A percentile compares a stretch with the other conserved stretches of the same genome.
These are phyloP conservation scores for Wickerhamomyces sp. DNA, from an alignment of 1,139 yeast genomes.

Conservation along the genomic window DNA sequence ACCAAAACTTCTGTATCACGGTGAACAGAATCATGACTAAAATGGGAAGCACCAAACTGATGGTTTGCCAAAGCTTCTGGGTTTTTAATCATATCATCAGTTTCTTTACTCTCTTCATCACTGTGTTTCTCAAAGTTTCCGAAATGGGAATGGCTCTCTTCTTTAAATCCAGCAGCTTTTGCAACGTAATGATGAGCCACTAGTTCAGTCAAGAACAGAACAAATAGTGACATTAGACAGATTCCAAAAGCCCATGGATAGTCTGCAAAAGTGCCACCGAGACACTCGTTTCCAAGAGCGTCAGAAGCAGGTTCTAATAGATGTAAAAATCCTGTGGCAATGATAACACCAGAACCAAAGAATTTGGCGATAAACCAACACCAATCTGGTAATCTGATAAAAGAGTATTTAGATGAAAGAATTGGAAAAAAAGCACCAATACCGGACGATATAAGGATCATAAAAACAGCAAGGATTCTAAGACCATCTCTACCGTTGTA, in stretches of 20 bases:
- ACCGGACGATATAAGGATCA: conserved; percentile 49
- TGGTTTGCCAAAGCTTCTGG: conserved; percentile 3
- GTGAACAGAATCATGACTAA: conserved; percentile 43
- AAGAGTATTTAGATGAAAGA: conserved; percentile 48
- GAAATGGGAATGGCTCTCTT: conserved; percentile 43
- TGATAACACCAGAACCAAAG: conserved; percentile 87
- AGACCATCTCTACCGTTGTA: conserved; percentile 40
- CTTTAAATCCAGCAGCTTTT: conserved; percentile 21
- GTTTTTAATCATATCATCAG: not conserved
- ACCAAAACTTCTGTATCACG: conserved; percentile 48
- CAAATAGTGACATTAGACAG: conserved; percentile 48
- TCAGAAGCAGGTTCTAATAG: conserved; percentile 72
- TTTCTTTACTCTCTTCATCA: conserved; percentile 2
- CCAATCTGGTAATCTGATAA: conserved; percentile 49
- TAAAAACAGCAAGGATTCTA: conserved; percentile 61
- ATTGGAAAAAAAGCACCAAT: conserved; percentile 60
- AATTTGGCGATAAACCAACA: conserved; percentile 68
- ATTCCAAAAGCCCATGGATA: conserved; percentile 66
- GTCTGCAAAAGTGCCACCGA: conserved; percentile 47
- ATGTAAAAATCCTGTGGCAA: conserved; percentile 83
- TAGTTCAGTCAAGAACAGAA: conserved; percentile 51
- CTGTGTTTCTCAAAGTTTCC: conserved; percentile 18
- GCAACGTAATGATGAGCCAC: conserved; percentile 45
- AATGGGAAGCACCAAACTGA: conserved; percentile 35
- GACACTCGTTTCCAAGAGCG: conserved; percentile 44